These are phyloP conservation scores for Lentinus brumalis DNA, from an alignment of 768 basidiomycete genomes.

Conservation along the genomic window DNA sequence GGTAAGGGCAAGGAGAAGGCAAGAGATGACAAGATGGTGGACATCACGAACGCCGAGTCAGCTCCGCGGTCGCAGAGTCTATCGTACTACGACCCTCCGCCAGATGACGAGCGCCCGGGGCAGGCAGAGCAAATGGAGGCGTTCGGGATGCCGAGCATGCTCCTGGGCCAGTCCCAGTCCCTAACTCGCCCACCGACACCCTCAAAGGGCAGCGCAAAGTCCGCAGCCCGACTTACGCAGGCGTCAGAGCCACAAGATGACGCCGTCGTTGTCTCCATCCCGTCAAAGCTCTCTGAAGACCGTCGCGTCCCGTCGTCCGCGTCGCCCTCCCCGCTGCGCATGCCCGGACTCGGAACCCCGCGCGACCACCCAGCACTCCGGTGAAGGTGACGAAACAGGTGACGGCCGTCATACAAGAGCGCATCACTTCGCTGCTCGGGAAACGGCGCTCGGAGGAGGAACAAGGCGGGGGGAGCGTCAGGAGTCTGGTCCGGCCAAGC, in stretches of 20 bases:
- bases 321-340: constrained; percentile 41
- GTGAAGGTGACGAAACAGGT: constrained; percentile 32
- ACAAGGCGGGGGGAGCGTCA: constrained; percentile 1
- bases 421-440: constrained; percentile 67
- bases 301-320: constrained; percentile 59
- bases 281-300: constrained; percentile 8
- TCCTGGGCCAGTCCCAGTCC: neutral
- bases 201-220: neutral
- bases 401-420: constrained; percentile 67
- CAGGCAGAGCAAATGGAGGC: constrained; percentile 11
- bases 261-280: constrained; percentile 16
- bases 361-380: constrained; percentile 24
- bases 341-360: constrained; percentile 33
- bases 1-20: constrained; percentile 38
- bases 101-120: neutral
- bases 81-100: constrained; percentile 14
- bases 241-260: constrained; percentile 20
- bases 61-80: constrained; percentile 1
- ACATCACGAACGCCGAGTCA: constrained; percentile 44
- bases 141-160: constrained; percentile 10
- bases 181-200: neutral
- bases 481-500: neutral
- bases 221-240: constrained; percentile 1
- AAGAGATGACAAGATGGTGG: constrained; percentile 32
- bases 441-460: constrained; percentile 47